Base-by-base conservation (phyloP, 2,329 filamentous ascomycete species). In the Sarocladium kiliense region DNA sequence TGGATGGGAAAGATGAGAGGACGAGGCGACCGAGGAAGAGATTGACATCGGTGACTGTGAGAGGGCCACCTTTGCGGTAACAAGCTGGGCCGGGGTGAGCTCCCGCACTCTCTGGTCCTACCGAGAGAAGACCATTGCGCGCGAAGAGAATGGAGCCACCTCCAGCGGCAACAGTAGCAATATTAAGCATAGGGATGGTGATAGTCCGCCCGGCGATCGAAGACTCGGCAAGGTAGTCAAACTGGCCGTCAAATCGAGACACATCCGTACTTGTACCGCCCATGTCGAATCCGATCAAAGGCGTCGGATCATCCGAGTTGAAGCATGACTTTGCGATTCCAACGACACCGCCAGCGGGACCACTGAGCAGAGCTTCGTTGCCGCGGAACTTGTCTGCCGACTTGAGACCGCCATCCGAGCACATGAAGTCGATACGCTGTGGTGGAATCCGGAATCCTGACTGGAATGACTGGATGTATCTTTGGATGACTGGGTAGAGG, bases 201-300 rank as follows among this genome's bases (percentile, higher is more conserved):
- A 89, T 87, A 1, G 85, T 85, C 1, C 88, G 80, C 19, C 85
- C 84, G 1, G 86, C 85, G 16, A 87, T 87, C 2, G 84, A 85
- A 0, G 85, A 85, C 60, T 88, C 84, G 54, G 87, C 86, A 6
- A 89, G 83, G 61, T 89, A 85, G 57, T 89, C 87, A 61, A 88
- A 86, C 55, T 81, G 76, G 12, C 86, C 86, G 11, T 82, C 82
- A 61, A 86, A 89, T 42, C 86, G 73, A 39, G 82, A 87, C 12
- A 89, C 84, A 64, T 89, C 86, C 1, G 86, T 89, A 54, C 81
- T 86, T 10, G 86, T 89, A 6, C 86, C 86, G 12, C 86, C 86
- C 69, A 70, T 66, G 30, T 67, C 62, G 53, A 65, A 64, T 1
- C 64, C 64, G 25, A 66, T 88, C 2, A 89, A 78, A 0, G 86